Base-by-base conservation (phyloP, 2,329 filamentous ascomycete genomes). In the Teratosphaeria gauchensis region DNA sequence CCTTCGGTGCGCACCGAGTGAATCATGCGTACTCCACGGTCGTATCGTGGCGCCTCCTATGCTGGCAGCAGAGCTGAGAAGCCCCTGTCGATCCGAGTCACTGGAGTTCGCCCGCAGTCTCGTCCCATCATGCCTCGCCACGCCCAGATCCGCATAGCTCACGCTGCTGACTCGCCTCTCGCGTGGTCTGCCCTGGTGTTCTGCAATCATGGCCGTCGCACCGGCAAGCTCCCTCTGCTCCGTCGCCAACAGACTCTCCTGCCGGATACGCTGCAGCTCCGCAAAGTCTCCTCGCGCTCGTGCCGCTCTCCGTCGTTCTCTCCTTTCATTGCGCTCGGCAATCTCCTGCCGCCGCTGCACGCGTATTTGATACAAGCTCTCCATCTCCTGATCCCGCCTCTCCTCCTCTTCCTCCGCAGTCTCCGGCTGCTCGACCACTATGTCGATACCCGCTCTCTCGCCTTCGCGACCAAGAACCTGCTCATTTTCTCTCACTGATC, bases 381-480 rank as follows among this genome's bases (percentile, higher is more conserved):
- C 89, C 94, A 97, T 97, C 72, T 96, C 90, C 31, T 90, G 84
- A 63, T 97, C 91, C 12, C 94, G 82, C 56, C 90, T 77, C 1
- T 76, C 75, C 71, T 95, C 90, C 64, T 95, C 85, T 57, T 91
- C 88, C 56, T 95, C 89, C 8, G 79, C 81, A 0, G 87, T 90
- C 69, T 89, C 86, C 0, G 92, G 92, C 64, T 89, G 84, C 72
- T 96, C 92, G 12, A 97, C 76, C 0, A 99, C 91, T 3, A 89
- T 83, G 67, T 99, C 94, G 66, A 99, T 90, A 7, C 94, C 94
- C 56, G 82, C 92, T 61, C 94, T 83, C 71, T 99, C 94, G 55
- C 94, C 94, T 73, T 95, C 94, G 4, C 92, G 83, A 7, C 86
- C 94, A 54, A 97, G 80, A 1, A 96, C 85, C 65, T 86, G 86